A percentile compares a stretch with the other conserved stretches of the same genome.
Conservation (phyloP, 129 eudicot species). For the Solidago caesia region DNA sequence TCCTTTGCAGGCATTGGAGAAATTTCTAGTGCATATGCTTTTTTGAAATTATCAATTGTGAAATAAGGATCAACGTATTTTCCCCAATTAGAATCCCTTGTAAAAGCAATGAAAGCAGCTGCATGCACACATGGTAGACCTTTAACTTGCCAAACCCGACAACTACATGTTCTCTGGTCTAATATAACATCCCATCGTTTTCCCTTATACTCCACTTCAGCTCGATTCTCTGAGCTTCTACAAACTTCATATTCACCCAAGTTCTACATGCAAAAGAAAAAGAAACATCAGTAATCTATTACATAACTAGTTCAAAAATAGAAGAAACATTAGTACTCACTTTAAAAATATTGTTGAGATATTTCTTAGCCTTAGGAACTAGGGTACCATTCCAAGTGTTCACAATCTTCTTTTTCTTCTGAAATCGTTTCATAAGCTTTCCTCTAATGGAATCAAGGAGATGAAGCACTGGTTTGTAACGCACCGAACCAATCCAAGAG, state of each 20-base stretch:
- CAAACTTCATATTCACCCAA: background rate
- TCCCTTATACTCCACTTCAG: background rate
- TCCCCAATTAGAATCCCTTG: background rate
- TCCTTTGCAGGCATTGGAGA: background rate
- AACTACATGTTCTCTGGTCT: background rate
- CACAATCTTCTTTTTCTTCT: background rate
- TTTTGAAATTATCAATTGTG: background rate
- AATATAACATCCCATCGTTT: background rate
- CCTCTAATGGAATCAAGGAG: background rate
- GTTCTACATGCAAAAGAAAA: background rate
- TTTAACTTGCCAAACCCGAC: background rate
- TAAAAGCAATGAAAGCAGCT: background rate
- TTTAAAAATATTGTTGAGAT: background rate
- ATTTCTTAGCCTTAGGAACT: background rate
- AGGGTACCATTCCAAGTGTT: too few relatives aligned
- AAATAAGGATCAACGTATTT: background rate
- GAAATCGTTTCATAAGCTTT: too few relatives aligned
- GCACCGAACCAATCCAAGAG: background rate
- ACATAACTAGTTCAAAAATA: background rate
- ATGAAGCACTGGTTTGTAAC: background rate
- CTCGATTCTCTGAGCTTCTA: background rate
- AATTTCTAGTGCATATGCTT: background rate
- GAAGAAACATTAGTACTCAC: background rate
- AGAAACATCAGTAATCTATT: background rate
- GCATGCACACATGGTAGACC: slow-evolving; percentile 1